Percentiles rank a stretch among this genome's conserved stretches.
Evolutionary conservation across 2,329 filamentous ascomycete genomes (phyloP).

Genomic region (Sclerotinia glacialis): DNA sequence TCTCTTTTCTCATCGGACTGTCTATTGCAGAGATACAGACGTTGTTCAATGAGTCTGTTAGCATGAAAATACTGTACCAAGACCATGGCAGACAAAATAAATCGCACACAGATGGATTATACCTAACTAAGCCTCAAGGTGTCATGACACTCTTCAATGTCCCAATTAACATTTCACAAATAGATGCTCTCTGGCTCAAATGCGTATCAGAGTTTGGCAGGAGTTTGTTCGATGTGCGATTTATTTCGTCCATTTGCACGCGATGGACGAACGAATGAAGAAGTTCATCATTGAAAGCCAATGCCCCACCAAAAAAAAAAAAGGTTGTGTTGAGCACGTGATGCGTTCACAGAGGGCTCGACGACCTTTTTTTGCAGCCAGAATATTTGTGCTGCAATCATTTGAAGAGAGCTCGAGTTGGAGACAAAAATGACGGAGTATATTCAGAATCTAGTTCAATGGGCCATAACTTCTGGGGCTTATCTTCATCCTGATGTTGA

Average conservation of each 20-base stretch:
- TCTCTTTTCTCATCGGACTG: neutral
- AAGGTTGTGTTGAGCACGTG: neutral
- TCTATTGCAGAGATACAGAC: neutral
- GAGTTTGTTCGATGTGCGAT: too few relatives aligned
- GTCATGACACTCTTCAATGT: too few relatives aligned
- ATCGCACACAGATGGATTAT: too few relatives aligned
- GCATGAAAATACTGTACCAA: neutral
- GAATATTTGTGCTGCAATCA: neutral
- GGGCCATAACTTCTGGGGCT: conserved; percentile 49
- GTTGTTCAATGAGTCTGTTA: too few relatives aligned
- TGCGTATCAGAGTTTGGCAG: too few relatives aligned
- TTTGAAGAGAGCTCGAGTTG: neutral
- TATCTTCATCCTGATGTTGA: conserved; percentile 51
- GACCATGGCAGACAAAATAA: neutral
- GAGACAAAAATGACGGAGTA: neutral
- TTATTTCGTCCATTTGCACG: too few relatives aligned
- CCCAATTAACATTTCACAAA: too few relatives aligned
- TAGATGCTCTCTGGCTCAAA: too few relatives aligned
- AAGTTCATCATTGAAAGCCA: neutral
- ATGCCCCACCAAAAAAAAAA: conserved; percentile 10
- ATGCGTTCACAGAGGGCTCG: neutral
- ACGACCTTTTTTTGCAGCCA: neutral
- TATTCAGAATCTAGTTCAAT: conserved; percentile 45
- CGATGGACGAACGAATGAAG: neutral
- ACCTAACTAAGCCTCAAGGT: neutral